Evolutionary conservation across 108 stramenopile species (phyloP).

Genomic region (Cylindrotheca closterium): DNA sequence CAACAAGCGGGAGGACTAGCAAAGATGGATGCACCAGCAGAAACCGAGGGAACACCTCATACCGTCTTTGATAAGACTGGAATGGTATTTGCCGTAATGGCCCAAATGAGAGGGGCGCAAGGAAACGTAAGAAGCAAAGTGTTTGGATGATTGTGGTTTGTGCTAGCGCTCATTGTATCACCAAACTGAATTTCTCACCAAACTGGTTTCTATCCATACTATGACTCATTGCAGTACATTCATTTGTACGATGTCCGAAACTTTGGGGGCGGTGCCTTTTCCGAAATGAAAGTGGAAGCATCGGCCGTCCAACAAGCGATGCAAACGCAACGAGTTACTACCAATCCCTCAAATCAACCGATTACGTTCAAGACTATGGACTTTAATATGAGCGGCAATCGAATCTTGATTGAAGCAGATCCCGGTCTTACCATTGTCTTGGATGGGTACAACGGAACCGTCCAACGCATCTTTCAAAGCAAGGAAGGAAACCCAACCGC

Average conservation of each 20-base stretch:
- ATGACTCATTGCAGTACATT: constrained; percentile 39
- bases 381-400: constrained; percentile 78
- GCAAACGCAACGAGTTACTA: constrained; percentile 18
- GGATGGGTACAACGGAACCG: constrained; percentile 80
- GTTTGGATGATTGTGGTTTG: not conserved
- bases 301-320: constrained; percentile 54
- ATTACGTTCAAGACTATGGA: constrained; percentile 53
- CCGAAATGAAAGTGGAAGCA: constrained; percentile 65
- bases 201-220: not conserved
- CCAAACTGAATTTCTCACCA: not conserved
- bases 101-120: constrained; percentile 38
- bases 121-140: constrained; percentile 46
- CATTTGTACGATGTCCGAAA: constrained; percentile 85
- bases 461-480: constrained; percentile 55
- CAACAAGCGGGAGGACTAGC: constrained; percentile 65
- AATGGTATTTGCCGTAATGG: constrained; percentile 77
- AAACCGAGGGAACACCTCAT: constrained; percentile 30
- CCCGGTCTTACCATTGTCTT: constrained; percentile 52
- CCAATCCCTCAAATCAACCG: constrained; percentile 2
- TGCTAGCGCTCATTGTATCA: not conserved
- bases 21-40: constrained; percentile 57
- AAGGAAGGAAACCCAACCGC: constrained; percentile 23
- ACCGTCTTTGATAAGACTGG: constrained; percentile 80
- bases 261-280: constrained; percentile 71
- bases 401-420: constrained; percentile 57